A percentile compares a stretch with the other conserved stretches of the same genome.
Evolutionary conservation across 139 green algal genomes (phyloP).

Genomic region (Trebouxia sp.): DNA sequence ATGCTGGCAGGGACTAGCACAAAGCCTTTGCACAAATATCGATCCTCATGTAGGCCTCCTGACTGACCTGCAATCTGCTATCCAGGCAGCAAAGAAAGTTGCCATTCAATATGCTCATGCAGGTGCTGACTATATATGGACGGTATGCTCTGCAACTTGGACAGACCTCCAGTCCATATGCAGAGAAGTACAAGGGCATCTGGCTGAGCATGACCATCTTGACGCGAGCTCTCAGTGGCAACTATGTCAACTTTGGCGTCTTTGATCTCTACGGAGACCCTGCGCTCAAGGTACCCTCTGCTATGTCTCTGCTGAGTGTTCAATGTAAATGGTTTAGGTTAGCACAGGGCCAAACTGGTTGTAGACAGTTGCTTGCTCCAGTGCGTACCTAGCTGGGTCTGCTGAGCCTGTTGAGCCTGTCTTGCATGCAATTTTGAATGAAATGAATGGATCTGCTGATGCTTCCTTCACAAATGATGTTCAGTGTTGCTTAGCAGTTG

Average conservation of each 20-base stretch:
- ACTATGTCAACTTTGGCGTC: slow-evolving; percentile 99
- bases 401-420: no score
- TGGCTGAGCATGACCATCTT: slow-evolving; percentile 89
- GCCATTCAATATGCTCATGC: no score
- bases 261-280: slow-evolving; percentile 98
- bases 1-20: no score
- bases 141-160: slow-evolving; percentile 55
- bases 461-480: not conserved
- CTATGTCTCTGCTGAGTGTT: not conserved
- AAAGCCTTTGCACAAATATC: no score
- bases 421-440: no score
- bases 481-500: slow-evolving; percentile 41
- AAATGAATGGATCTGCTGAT: not conserved
- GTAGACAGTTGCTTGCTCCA: no score
- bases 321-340: no score
- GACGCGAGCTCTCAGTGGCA: slow-evolving; percentile 83
- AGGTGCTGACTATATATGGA: slow-evolving; percentile 85
- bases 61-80: no score
- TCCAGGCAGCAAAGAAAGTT: no score
- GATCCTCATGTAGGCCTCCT: no score
- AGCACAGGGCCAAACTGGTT: no score
- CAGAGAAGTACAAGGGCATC: slow-evolving; percentile 92
- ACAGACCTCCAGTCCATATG: slow-evolving; percentile 63
- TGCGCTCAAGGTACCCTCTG: slow-evolving; percentile 69
- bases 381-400: no score